These are phyloP conservation scores for Rhodofomes roseus DNA, from an alignment of 1,284 basidiomycete species.

Conservation along the genomic window DNA sequence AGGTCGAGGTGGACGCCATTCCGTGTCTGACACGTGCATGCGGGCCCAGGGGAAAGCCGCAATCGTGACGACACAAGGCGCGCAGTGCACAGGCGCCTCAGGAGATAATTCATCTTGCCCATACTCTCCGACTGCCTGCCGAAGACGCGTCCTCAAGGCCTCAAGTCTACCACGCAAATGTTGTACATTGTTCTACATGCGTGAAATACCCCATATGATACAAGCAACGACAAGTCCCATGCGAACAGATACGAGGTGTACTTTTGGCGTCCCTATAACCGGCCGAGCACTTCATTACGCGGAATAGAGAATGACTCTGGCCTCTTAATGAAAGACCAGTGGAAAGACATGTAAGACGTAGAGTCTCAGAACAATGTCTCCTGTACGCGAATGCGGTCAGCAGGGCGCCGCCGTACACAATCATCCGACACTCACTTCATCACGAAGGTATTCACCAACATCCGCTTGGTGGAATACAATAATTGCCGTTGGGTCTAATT, in stretches of 20 bases:
- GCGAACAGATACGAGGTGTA: not conserved
- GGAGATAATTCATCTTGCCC: too few relatives aligned
- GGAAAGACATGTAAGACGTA: not conserved
- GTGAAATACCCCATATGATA: not conserved
- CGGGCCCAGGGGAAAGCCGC: conserved; percentile 4
- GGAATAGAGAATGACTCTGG: not conserved
- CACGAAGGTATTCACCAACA: conserved; percentile 93
- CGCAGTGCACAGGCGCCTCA: not conserved
- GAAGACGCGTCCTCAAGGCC: not conserved
- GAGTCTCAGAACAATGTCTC: conserved; percentile 63
- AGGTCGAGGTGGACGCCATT: conserved; percentile 28
- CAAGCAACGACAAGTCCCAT: not conserved
- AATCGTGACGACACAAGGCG: conserved; percentile 16
- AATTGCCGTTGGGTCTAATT: conserved; percentile 97
- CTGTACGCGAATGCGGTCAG: conserved; percentile 32
- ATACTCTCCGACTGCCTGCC: too few relatives aligned
- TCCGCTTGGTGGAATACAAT: conserved; percentile 99
- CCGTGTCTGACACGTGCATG: conserved; percentile 13
- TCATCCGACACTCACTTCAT: conserved; percentile 63
- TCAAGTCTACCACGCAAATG: not conserved
- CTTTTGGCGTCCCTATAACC: conserved; percentile 14
- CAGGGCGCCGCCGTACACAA: not conserved
- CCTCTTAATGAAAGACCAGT: conserved; percentile 11
- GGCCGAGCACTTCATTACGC: conserved; percentile 31
- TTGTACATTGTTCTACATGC: not conserved